phyloP scores from a whole-genome alignment of 352 stramenopile species.

The Phytophthora lateralis region DNA sequence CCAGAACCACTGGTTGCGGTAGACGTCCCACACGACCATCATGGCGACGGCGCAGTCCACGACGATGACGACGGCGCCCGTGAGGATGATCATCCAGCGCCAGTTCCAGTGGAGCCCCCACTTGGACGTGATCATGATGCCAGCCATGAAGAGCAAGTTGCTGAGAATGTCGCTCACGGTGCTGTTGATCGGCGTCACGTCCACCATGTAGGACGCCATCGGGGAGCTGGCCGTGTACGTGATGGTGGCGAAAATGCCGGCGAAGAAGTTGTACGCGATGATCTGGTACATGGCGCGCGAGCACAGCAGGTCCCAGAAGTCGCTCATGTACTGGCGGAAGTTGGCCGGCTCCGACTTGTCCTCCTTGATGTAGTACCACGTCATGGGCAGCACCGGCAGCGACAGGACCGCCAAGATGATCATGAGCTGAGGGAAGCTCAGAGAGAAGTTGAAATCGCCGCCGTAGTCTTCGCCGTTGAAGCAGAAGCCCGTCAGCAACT shows the following conservation, averaged over 20 bases:
- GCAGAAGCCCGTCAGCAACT: constrained; percentile 45
- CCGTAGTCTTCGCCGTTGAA: constrained; percentile 68
- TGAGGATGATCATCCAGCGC: constrained; percentile 36
- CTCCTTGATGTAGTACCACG: constrained; percentile 42
- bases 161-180: constrained; percentile 35
- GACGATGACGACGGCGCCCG: constrained; percentile 24
- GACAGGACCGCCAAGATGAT: constrained; percentile 39
- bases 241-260: constrained; percentile 34
- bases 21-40: constrained; percentile 40
- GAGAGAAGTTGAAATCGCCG: constrained; percentile 52
- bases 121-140: constrained; percentile 42
- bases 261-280: constrained; percentile 42
- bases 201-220: constrained; percentile 32
- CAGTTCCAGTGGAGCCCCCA: constrained; percentile 46
- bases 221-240: constrained; percentile 34
- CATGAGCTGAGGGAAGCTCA: constrained; percentile 62
- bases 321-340: constrained; percentile 33
- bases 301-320: constrained; percentile 37
- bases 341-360: constrained; percentile 29
- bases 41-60: constrained; percentile 30
- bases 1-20: constrained; percentile 46
- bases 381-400: constrained; percentile 34
- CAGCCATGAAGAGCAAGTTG: constrained; percentile 35
- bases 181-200: constrained; percentile 36
- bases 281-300: constrained; percentile 47